Base-by-base conservation (phyloP, 768 basidiomycete genomes). In the Auricularia heimuer region DNA sequence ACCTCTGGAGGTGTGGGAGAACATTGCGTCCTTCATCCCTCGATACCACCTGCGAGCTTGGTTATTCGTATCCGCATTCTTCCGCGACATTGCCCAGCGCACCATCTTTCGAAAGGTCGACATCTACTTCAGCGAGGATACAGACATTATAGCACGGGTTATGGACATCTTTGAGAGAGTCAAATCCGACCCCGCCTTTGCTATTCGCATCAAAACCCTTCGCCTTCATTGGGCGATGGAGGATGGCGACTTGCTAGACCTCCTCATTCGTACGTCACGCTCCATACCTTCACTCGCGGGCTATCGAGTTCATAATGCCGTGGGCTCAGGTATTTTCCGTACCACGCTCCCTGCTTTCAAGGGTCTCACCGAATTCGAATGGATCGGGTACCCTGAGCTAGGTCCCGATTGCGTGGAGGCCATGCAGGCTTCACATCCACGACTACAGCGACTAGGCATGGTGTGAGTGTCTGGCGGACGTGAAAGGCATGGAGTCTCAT, bases 321-420 rank as follows among this genome's bases (percentile, higher is more conserved):
- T 37, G 54, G 16, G 61, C 54, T 33, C 62, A 85, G 82, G 84
- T 16, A 82, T 87, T 56, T 85, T 88, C 73, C 81, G 81, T 64
- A 83, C 81, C 8, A 81, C 85, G 1, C 76, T 89, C 14, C 85
- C 85, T 1, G 83, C 83, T 54, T 87, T 88, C 74, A 85, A 76
- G 65, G 80, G 81, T 7, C 75, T 88, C 11, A 70, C 76, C 12
- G 85, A 86, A 67, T 86, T 88, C 69, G 86, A 88, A 73, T 88
- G 87, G 87, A 87, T 88, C n/a, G 86, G 87, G 4, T 88, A 88
- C 69, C 87, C 86, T 1, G 87, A 88, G 70, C 76, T 88, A 74
- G 78, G 83, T 10, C 83, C 78, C n/a, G 85, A 87, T 63, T 84
- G 85, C 79, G 85, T 88, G 0, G 79, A 85, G 68, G 80, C 78